A percentile compares a stretch with the other conserved stretches of the same genome.
Conservation (phyloP, 2,329 filamentous ascomycete genomes). For the Neobulgaria alba region DNA sequence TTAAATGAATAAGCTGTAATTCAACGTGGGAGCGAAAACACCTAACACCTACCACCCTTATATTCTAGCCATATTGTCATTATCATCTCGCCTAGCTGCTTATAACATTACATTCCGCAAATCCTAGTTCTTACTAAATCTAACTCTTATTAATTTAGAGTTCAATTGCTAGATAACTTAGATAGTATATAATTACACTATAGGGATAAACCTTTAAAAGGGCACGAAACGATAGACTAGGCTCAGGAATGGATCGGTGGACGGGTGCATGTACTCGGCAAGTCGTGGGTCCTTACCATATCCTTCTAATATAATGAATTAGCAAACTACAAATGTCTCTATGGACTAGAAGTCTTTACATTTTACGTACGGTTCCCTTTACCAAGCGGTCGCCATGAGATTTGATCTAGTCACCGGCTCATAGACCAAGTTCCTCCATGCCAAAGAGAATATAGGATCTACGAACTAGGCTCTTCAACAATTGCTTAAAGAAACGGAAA, state of each 20-base stretch:
- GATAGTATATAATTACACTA: background rate
- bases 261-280: background rate
- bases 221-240: background rate
- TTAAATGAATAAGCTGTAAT: too few relatives aligned
- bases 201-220: background rate
- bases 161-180: background rate
- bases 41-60: too few relatives aligned
- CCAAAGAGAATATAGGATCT: background rate
- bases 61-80: background rate
- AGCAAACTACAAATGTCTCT: slow-evolving; percentile 1
- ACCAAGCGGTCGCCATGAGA: background rate
- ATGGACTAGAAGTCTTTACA: slow-evolving; percentile 1
- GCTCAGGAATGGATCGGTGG: background rate
- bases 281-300: background rate
- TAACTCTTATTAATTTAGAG: background rate
- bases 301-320: background rate
- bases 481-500: slow-evolving; percentile 1
- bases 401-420: background rate
- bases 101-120: background rate
- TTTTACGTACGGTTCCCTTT: background rate
- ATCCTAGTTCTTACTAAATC: background rate
- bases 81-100: background rate
- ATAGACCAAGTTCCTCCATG: background rate
- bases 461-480: background rate
- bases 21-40: too few relatives aligned